phyloP scores from a whole-genome alignment of 331 rosid species.

The Telfairia occidentalis region DNA sequence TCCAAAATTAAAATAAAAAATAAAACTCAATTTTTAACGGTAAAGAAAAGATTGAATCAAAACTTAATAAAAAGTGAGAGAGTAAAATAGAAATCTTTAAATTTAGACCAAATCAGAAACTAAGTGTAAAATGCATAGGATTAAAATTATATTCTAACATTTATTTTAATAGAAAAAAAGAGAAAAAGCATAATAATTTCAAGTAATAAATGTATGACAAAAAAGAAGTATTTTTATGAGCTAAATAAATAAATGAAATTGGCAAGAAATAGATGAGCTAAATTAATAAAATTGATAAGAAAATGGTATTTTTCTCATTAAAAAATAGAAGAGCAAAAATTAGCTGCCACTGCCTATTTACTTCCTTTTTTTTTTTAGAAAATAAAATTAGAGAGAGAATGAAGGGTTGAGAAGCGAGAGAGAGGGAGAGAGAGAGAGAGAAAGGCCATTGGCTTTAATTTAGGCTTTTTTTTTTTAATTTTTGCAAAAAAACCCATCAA shows the following conservation, averaged over 20 bases:
- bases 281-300: no score
- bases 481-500: background rate
- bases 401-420: background rate
- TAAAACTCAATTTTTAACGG: no score
- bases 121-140: background rate
- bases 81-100: no score
- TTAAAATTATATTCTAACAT: background rate
- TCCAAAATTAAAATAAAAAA: no score
- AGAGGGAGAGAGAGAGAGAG: background rate
- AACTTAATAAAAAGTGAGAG: no score
- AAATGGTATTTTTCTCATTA: background rate
- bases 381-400: background rate
- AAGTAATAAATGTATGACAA: background rate
- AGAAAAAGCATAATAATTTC: no score
- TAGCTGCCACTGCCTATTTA: background rate
- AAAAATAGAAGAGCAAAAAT: background rate
- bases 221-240: no score
- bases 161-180: background rate
- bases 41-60: no score
- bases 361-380: background rate
- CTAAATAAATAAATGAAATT: no score
- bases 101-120: no score
- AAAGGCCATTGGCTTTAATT: background rate
- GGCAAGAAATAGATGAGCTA: no score
- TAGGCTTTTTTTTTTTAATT: background rate